These are phyloP conservation scores for Corylus heterophylla DNA, from an alignment of 306 rosid genomes.

Conservation along the genomic window DNA sequence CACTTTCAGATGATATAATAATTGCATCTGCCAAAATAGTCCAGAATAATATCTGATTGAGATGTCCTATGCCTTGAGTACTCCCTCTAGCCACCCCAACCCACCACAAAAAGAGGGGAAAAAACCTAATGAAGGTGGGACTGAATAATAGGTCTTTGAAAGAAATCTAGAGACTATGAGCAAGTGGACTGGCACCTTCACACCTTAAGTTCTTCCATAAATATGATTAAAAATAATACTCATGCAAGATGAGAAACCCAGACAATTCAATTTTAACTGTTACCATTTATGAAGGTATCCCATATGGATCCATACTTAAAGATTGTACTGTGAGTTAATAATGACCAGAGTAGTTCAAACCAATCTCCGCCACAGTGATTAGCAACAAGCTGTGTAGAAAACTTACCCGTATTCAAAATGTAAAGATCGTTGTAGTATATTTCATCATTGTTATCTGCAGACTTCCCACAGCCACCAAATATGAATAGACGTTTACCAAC, in stretches of 20 bases:
- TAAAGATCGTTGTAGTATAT: slow-evolving; percentile 87
- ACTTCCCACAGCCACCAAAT: slow-evolving; percentile 98
- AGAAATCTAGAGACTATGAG: not conserved
- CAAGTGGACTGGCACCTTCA: not conserved
- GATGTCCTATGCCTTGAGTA: not conserved
- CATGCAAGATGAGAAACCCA: not conserved
- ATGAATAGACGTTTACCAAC: slow-evolving; percentile 80
- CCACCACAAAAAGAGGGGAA: not conserved
- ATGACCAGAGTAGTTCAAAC: slow-evolving; percentile 6
- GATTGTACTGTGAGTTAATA: not conserved
- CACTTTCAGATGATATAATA: not conserved
- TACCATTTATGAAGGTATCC: not conserved
- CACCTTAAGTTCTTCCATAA: not conserved
- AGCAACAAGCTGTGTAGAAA: slow-evolving; percentile 18
- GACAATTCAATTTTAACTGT: not conserved
- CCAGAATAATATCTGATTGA: not conserved
- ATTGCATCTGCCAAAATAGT: not conserved
- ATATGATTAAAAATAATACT: not conserved
- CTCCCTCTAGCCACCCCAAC: not conserved
- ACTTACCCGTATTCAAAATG: slow-evolving; percentile 85
- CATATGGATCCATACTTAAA: not conserved
- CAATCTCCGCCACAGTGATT: slow-evolving; percentile 1
- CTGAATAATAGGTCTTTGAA: not conserved
- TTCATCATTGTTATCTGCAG: slow-evolving; percentile 58
- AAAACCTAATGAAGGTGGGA: not conserved